These are phyloP conservation scores for Brassica carinata DNA, from an alignment of 345 rosid genomes.

Conservation along the genomic window DNA sequence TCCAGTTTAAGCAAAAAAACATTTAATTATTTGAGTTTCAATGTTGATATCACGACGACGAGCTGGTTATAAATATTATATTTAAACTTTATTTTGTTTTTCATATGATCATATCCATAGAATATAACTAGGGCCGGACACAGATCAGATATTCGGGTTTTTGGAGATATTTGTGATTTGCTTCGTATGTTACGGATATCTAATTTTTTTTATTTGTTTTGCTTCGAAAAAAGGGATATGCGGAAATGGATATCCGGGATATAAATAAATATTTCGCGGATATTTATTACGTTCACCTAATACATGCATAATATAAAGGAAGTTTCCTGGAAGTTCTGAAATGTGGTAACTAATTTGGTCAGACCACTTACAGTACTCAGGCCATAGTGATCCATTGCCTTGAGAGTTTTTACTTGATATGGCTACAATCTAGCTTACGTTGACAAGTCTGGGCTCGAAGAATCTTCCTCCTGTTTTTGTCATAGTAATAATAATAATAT, in stretches of 20 bases:
- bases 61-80: neutral
- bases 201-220: too few species aligned
- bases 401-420: conserved; percentile 33
- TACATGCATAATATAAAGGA: neutral
- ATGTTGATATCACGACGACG: conserved; percentile 8
- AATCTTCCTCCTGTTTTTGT: conserved; percentile 3
- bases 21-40: neutral
- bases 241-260: too few species aligned
- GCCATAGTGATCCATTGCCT: conserved; percentile 18
- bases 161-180: too few species aligned
- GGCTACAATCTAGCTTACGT: conserved; percentile 15
- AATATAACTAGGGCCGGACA: too few species aligned
- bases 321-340: neutral
- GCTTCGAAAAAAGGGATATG: too few species aligned
- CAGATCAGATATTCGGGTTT: too few species aligned
- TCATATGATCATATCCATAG: neutral
- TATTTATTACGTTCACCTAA: conserved; percentile 21
- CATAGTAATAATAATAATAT: neutral
- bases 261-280: too few species aligned
- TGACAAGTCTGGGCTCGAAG: conserved; percentile 22
- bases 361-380: conserved; percentile 24
- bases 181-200: too few species aligned
- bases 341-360: conserved; percentile 27
- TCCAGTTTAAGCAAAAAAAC: too few species aligned
- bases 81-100: conserved; percentile 7